Evolutionary conservation across 1,284 basidiomycete genomes (phyloP).

Genomic region (Earliella scabrosa): DNA sequence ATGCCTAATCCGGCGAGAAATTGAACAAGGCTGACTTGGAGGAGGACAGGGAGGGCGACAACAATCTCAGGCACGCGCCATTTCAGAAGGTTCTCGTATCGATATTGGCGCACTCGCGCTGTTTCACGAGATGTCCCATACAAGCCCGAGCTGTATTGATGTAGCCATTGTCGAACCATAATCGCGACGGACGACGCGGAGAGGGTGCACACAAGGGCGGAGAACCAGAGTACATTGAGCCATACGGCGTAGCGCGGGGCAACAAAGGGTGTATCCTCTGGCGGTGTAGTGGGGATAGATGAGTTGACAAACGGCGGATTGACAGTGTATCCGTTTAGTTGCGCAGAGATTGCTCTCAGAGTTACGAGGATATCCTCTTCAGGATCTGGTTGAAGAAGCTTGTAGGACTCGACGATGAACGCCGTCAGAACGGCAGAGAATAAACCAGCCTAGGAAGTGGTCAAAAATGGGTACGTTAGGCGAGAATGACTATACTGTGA

Average conservation of each 20-base stretch:
- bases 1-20: slow-evolving; percentile 14
- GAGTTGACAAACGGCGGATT: neutral
- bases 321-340: neutral
- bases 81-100: slow-evolving; percentile 1
- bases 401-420: neutral
- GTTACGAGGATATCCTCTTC: neutral
- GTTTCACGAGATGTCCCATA: slow-evolving; percentile 1
- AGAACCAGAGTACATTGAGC: slow-evolving; percentile 6
- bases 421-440: neutral
- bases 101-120: slow-evolving; percentile 8
- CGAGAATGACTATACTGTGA: neutral
- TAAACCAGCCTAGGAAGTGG: neutral
- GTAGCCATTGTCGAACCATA: slow-evolving; percentile 10
- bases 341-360: neutral
- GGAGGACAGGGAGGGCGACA: slow-evolving; percentile 8
- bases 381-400: neutral
- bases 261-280: neutral
- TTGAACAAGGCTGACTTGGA: slow-evolving; percentile 8
- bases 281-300: neutral
- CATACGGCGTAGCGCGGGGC: neutral
- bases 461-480: no score
- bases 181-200: slow-evolving; percentile 6
- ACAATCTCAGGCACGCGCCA: slow-evolving; percentile 12
- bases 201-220: slow-evolving; percentile 5
- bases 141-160: slow-evolving; percentile 3